Percentiles rank a stretch among this genome's conserved stretches.
phyloP scores from a whole-genome alignment of 768 basidiomycete genomes.

The Mycena epipterygia region DNA sequence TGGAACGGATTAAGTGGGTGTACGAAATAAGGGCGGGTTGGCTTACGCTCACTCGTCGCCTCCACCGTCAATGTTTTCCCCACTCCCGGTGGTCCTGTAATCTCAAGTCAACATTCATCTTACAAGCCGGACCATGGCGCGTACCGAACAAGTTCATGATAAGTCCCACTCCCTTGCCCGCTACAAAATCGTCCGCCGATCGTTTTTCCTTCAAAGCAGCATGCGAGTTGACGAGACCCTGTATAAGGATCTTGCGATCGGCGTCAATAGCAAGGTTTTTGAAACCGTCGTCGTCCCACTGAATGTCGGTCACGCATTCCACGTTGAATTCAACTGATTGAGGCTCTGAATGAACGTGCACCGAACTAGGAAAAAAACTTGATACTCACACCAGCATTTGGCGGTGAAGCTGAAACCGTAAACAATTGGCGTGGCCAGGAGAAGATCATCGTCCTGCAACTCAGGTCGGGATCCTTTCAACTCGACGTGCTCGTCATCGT shows the following conservation, averaged over 20 bases:
- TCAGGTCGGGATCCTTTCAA: neutral
- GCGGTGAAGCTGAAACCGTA: neutral
- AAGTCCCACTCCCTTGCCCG: slow-evolving; percentile 49
- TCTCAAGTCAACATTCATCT: neutral
- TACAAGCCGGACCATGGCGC: neutral
- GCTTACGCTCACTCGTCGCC: slow-evolving; percentile 41
- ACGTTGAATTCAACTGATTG: slow-evolving; percentile 15
- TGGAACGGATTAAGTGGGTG: too few relatives aligned
- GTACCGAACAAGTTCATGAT: slow-evolving; percentile 8
- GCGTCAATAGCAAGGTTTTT: slow-evolving; percentile 46
- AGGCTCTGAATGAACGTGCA: neutral
- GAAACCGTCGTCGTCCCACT: slow-evolving; percentile 51
- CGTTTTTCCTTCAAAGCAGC: neutral
- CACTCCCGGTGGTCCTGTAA: slow-evolving; percentile 45
- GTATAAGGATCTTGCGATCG: slow-evolving; percentile 47
- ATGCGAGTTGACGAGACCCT: slow-evolving; percentile 45
- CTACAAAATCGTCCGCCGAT: slow-evolving; percentile 48
- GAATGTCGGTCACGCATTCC: slow-evolving; percentile 39
- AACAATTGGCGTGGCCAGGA: neutral
- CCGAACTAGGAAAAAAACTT: neutral
- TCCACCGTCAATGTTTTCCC: slow-evolving; percentile 52
- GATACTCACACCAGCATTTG: neutral
- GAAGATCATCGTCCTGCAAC: neutral
- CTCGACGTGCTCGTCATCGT: neutral
- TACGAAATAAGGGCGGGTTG: too few relatives aligned